These are phyloP conservation scores for Pseudopyricularia cyperi DNA, from an alignment of 2,329 filamentous ascomycete species.

Conservation along the genomic window DNA sequence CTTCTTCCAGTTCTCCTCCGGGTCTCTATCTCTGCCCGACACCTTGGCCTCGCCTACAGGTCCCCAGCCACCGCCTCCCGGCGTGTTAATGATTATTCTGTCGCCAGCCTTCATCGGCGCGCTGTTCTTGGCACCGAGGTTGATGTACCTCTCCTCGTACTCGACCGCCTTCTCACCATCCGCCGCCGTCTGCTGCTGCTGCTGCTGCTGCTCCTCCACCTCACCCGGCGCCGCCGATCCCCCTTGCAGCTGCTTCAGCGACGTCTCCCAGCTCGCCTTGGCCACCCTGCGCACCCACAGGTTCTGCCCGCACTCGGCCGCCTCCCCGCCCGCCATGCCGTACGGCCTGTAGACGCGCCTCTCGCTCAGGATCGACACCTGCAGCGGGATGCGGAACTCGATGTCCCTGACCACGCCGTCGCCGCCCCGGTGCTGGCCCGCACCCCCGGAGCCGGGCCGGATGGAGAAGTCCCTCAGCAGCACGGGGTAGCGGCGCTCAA, in stretches of 20 bases:
- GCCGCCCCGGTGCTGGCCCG: slow-evolving; percentile 17
- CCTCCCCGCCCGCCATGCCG: slow-evolving; percentile 18
- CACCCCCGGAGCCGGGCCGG: slow-evolving; percentile 15
- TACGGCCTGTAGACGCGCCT: slow-evolving; percentile 19
- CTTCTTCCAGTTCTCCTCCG: slow-evolving; percentile 36
- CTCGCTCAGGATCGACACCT: slow-evolving; percentile 22
- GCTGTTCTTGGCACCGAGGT: slow-evolving; percentile 68
- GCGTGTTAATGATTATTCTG: slow-evolving; percentile 64
- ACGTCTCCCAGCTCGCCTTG: slow-evolving; percentile 4
- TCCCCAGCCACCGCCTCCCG: slow-evolving; percentile 71
- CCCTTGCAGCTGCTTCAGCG: slow-evolving; percentile 2
- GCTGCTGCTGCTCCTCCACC: slow-evolving; percentile 9
- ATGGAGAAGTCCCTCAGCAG: slow-evolving; percentile 18
- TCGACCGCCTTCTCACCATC: slow-evolving; percentile 20
- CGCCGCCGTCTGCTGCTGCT: neutral
- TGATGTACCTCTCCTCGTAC: slow-evolving; percentile 51
- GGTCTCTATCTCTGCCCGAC: slow-evolving; percentile 38
- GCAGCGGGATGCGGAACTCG: slow-evolving; percentile 17
- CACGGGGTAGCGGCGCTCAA: slow-evolving; percentile 21
- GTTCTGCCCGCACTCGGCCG: slow-evolving; percentile 10
- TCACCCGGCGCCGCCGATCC: slow-evolving; percentile 5
- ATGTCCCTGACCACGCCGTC: slow-evolving; percentile 21
- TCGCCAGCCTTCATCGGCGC: slow-evolving; percentile 66
- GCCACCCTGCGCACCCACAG: slow-evolving; percentile 7
- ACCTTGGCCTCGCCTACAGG: slow-evolving; percentile 42